Base-by-base conservation (phyloP, 2,329 filamentous ascomycete genomes). In the Ceratocystis smalleyi region DNA sequence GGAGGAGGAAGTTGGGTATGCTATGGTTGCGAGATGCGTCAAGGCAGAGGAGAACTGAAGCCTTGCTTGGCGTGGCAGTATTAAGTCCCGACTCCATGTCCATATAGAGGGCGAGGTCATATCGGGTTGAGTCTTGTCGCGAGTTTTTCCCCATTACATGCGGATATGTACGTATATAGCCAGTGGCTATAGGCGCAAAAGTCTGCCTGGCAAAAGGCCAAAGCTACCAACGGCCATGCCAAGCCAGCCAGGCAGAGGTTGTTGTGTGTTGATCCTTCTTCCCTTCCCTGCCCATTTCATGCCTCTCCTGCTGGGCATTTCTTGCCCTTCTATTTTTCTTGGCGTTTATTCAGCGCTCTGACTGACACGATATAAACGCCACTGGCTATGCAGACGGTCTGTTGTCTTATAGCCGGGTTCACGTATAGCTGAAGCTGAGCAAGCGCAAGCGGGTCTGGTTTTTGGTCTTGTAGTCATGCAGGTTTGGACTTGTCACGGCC, bases 171-270 rank as follows among this genome's bases (percentile, higher is more conserved):
- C 12, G 35, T 40, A 40, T 40, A 40, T 15, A 40, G 35, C 35
- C 35, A 15, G 35, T 40, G 35, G 12, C 35, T 40, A 40, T 40
- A 40, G 35, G 10, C 35, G 12, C 1, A 55, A 30, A 55, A 32
- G 54, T 57, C 54, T 57, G 54, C 54, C 54, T 57, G 15, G n/a
- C 54, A 57, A 19, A 35, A 35, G 54, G 54, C 54, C 54, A 57
- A 57, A 12, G 54, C 54, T 40, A 40, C 35, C 4, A 40, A 40
- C 54, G 15, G 51, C 51, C 22, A 27, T 30, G 51, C 51, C 51
- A 55, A 57, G 54, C 6, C 54, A 35, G 8, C 24, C 27, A 57
- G 15, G 24, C 54, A 17, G 54, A 57, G 54, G 24, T 27, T 51
- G 24, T 51, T 61, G 35, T 40, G 35, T 40, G 35, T 40, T 40